Evolutionary conservation across 495 filamentous ascomycete genomes (phyloP), one percentile per base, ranked within the genome.

Genomic region (Tirmania nivea): DNA sequence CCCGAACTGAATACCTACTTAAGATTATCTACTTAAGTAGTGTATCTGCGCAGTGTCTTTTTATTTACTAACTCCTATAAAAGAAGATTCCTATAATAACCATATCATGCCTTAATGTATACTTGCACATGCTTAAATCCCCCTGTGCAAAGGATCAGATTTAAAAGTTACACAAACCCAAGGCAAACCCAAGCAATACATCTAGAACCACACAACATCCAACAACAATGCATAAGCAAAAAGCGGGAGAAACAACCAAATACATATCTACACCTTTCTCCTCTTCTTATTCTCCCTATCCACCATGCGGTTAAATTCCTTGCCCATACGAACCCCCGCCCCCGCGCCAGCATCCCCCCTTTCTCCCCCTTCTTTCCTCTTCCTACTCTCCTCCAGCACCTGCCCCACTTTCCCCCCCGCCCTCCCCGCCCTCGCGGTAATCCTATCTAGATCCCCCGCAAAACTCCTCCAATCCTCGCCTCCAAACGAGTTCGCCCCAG

Each of bases 401-500:
- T 31, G 77, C 68, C 45, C 73, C 60, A 68, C 71, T n/a, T 70
- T 70, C 10, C 76, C 76, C 34, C 69, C 71, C 51, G 71, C 70
- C 35, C 66, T 65, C 19, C 68, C 67, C 53, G 69, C 70, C 57
- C 74, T 77, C 56, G 71, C 72, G 3, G 83, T 92, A 61, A 89
- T 67, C 54, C 75, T 70, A 65, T 90, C 83, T 25, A 84, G 73
- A 37, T 85, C 86, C 58, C 82, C 78, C 34, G 78, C 82, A 12
- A 93, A 75, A 4, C 78, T 78, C 47, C 75, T 73, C 81, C 84
- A 88, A 57, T 92, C 86, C 63, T 92, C 87, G 17, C 86, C 86
- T 50, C 84, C 86, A 67, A 79, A 90, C 52, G 71, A 70, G 31
- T 70, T 71, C 59, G 73, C 75, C 48, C 70, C 71, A 14, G 12